Conservation (phyloP, 768 basidiomycete species). For the Sistotremastrum suecicum region DNA sequence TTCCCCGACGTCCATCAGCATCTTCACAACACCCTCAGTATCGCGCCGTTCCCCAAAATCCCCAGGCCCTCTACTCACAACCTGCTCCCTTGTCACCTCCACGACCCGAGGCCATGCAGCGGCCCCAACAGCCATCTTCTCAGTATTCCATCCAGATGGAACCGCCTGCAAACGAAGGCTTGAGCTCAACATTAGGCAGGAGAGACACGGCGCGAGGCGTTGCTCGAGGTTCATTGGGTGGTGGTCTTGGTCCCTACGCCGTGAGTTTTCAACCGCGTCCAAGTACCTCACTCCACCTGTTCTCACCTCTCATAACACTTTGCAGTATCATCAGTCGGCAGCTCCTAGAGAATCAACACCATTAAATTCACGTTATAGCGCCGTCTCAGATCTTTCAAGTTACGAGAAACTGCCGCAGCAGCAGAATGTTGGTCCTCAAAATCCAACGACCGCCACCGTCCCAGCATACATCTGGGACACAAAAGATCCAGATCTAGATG, state of each 20-base stretch:
- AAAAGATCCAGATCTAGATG: slow-evolving; percentile 78
- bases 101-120: slow-evolving; percentile 14
- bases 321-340: slow-evolving; percentile 3
- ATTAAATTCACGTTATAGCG: slow-evolving; percentile 37
- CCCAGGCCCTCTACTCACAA: slow-evolving; percentile 26
- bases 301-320: neutral
- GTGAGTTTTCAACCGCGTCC: slow-evolving; percentile 26
- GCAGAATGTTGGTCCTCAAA: slow-evolving; percentile 21
- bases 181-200: slow-evolving; percentile 23
- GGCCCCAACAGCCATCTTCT: neutral
- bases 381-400: slow-evolving; percentile 32
- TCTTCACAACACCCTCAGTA: slow-evolving; percentile 33
- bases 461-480: slow-evolving; percentile 66
- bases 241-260: slow-evolving; percentile 79
- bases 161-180: neutral
- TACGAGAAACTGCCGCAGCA: slow-evolving; percentile 12
- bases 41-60: slow-evolving; percentile 50
- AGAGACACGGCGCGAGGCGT: slow-evolving; percentile 59
- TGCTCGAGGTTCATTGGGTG: slow-evolving; percentile 66
- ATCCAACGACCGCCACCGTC: slow-evolving; percentile 41
- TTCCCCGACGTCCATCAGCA: slow-evolving; percentile 28
- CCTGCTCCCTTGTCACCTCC: slow-evolving; percentile 16
- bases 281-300: neutral
- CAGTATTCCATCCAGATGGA: neutral
- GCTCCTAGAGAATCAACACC: neutral